A percentile compares a stretch with the other conserved stretches of the same genome.
phyloP scores from a whole-genome alignment of 129 eudicot genomes.

The Scalesia atractyloides region DNA sequence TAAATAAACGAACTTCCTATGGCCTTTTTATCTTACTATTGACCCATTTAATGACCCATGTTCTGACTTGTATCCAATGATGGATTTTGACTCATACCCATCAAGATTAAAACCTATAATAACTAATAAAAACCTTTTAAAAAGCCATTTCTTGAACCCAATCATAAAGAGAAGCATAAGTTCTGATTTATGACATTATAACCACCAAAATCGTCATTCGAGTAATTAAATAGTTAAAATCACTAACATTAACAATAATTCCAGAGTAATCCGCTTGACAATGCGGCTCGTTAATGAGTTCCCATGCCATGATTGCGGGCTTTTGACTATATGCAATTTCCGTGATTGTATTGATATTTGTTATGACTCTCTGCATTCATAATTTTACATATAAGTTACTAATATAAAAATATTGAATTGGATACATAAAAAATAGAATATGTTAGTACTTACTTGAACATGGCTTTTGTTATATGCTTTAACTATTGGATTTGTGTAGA shows the following conservation, averaged over 20 bases:
- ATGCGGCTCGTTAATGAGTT: slow-evolving; percentile 69
- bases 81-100: no score
- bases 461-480: slow-evolving; percentile 54
- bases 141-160: slow-evolving; percentile 90
- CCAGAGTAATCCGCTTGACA: slow-evolving; percentile 58
- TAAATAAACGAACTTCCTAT: no score
- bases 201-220: neutral
- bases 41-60: no score
- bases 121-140: no score
- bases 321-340: slow-evolving; percentile 47
- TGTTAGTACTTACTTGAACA: slow-evolving; percentile 32
- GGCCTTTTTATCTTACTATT: no score
- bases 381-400: neutral
- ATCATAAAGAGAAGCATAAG: slow-evolving; percentile 26
- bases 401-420: neutral
- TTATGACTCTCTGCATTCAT: slow-evolving; percentile 44
- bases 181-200: neutral
- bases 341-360: slow-evolving; percentile 54
- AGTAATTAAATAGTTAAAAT: no score
- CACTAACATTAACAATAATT: slow-evolving; percentile 44
- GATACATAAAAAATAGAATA: neutral
- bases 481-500: slow-evolving; percentile 49
- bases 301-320: slow-evolving; percentile 75
- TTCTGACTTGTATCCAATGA: no score
- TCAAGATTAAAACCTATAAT: no score